A percentile compares a stretch with the other conserved stretches of the same genome.
Conservation (phyloP, 2,329 filamentous ascomycete species). For the Apiospora marii region DNA sequence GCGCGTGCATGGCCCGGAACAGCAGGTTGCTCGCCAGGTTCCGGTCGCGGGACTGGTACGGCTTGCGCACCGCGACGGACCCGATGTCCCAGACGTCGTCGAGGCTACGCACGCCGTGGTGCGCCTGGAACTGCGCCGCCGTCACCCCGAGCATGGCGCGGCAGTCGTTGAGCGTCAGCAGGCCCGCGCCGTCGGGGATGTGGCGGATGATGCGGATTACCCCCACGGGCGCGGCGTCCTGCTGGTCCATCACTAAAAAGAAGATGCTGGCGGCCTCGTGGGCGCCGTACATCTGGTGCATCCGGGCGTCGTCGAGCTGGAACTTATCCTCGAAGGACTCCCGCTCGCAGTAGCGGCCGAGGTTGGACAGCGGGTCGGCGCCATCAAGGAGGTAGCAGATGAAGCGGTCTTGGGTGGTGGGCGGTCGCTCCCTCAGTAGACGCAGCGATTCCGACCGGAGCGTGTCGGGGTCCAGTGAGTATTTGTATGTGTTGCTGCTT, state of each 20-base stretch:
- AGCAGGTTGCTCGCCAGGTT: constrained; percentile 28
- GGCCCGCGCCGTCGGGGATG: constrained; percentile 21
- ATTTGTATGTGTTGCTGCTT: neutral
- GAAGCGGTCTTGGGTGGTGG: constrained; percentile 24
- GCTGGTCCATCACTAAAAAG: constrained; percentile 28
- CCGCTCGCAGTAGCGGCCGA: constrained; percentile 29
- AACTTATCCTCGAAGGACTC: constrained; percentile 28
- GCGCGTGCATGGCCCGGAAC: constrained; percentile 27
- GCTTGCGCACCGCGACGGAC: constrained; percentile 25
- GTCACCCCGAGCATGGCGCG: constrained; percentile 20
- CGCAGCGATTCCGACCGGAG: neutral
- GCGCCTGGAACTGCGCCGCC: constrained; percentile 4
- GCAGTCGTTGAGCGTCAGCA: constrained; percentile 28
- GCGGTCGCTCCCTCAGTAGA: constrained; percentile 11
- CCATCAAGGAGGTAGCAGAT: constrained; percentile 28
- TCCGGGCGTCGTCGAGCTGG: constrained; percentile 26
- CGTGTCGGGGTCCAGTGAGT: neutral
- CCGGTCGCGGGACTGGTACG: constrained; percentile 24
- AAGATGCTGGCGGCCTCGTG: constrained; percentile 29
- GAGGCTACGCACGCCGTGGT: constrained; percentile 25
- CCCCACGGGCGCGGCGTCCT: constrained; percentile 22
- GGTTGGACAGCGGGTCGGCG: constrained; percentile 26
- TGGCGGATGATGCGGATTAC: constrained; percentile 27
- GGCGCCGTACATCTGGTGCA: constrained; percentile 26
- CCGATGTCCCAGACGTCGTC: constrained; percentile 27